Base-by-base conservation (phyloP, 2,329 filamentous ascomycete genomes). In the Magnaporthiopsis rhizophila region DNA sequence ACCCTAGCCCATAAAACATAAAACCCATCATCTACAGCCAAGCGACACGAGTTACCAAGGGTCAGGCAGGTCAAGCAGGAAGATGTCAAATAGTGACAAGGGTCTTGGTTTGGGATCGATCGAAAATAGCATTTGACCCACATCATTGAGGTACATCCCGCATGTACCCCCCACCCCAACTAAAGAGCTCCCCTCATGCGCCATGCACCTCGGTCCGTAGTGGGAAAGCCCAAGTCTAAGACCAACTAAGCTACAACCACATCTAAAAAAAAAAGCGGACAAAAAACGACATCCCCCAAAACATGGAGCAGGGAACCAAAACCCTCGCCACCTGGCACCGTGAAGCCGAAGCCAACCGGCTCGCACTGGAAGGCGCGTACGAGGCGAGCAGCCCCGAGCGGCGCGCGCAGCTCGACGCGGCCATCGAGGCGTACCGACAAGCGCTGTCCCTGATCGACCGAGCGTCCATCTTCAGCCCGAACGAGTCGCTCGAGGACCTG, bases 401-500 rank as follows among this genome's bases (percentile, higher is more conserved):
- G 77, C 86, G 86, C 72, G 83, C 88, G 68, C 86, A 86, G 70
- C 82, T 97, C 69, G 79, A 80, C 66, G 77, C 81, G 56, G 85
- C 90, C 57, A 86, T 96, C 69, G 77, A 83, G 67, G 83, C 86
- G 63, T 94, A 96, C 77, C 81, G 89, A 71, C 81, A 89, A 74
- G 93, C 90, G 74, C 81, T 89, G 65, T 80, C 85, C 65, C 84
- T 90, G 64, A 86, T 91, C 68, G 81, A 86, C 68, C 82, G 86
- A 66, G 81, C 95, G 32, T 89, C 90, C 0, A 81, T 99, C 63
- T 98, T 98, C 83, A 97, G 92, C 69, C 82, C 87, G 50, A 99
- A 99, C 76, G 95, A 99, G 76, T 84, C 85, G 0, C 77, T 94
- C 56, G 95, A 99, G 67, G 95, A 99, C 77, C 79, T 97, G 38